phyloP scores from a whole-genome alignment of 140 eudicot species.

The Ambrosia hybrid region DNA sequence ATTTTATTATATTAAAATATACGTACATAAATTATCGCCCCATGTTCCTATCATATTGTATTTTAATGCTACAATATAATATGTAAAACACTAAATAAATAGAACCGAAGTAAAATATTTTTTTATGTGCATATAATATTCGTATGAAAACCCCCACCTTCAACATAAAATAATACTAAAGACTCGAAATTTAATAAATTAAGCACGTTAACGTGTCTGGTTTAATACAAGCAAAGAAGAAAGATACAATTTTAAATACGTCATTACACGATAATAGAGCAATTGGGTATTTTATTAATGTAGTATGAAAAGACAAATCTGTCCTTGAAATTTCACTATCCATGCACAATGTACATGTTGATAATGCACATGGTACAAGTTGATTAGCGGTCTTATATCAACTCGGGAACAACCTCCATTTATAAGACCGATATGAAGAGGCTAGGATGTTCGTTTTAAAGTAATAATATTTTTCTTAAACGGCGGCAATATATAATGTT shows the following conservation, averaged over 20 bases:
- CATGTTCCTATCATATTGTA: constrained; percentile 38
- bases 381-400: neutral
- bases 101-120: constrained; percentile 7
- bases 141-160: constrained; percentile 30
- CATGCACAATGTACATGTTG: constrained; percentile 11
- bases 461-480: too few relatives aligned
- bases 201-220: constrained; percentile 26
- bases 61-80: neutral
- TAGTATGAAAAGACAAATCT: constrained; percentile 6
- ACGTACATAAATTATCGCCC: constrained; percentile 27
- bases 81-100: neutral
- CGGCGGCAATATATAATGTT: neutral
- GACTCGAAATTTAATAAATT: constrained; percentile 16
- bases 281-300: constrained; percentile 23
- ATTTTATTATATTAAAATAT: constrained; percentile 27
- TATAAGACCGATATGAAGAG: constrained; percentile 6
- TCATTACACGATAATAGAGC: constrained; percentile 32
- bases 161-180: constrained; percentile 7
- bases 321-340: neutral
- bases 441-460: constrained; percentile 5
- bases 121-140: constrained; percentile 25
- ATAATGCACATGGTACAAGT: constrained; percentile 9
- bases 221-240: constrained; percentile 18
- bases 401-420: constrained; percentile 15
- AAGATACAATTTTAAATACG: constrained; percentile 30